A percentile compares a stretch with the other conserved stretches of the same genome.
phyloP scores from a whole-genome alignment of 2,329 filamentous ascomycete genomes.

The Basipetospora chlamydospora region DNA sequence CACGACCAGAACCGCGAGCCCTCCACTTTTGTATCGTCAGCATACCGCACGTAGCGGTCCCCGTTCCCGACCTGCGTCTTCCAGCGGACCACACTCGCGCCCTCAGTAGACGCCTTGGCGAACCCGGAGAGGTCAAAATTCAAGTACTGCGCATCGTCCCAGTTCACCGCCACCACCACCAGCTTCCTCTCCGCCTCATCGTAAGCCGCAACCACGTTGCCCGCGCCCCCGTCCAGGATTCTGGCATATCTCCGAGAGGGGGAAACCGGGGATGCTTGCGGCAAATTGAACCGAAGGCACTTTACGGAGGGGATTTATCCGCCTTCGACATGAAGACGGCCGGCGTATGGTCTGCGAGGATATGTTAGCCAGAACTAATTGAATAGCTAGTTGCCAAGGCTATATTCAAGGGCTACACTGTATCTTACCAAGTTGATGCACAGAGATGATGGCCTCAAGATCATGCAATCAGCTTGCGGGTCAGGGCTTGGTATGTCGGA shows the following conservation, averaged over 20 bases:
- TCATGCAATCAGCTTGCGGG: no score
- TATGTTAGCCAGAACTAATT: no score
- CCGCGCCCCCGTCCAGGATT: constrained; percentile 18
- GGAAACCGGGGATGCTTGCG: no score
- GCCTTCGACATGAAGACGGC: no score
- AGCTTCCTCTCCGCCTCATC: constrained; percentile 18
- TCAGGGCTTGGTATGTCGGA: no score
- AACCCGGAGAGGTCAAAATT: constrained; percentile 24
- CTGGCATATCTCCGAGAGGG: constrained; percentile 21
- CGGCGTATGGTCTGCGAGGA: no score
- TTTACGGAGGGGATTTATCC: no score
- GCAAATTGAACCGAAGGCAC: no score
- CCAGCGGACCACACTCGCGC: constrained; percentile 20
- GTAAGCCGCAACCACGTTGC: constrained; percentile 24
- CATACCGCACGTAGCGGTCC: constrained; percentile 17
- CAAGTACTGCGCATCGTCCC: constrained; percentile 20
- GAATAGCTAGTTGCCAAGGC: no score
- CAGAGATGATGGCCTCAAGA: no score
- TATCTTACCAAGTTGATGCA: no score
- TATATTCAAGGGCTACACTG: no score
- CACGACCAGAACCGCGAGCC: constrained; percentile 22
- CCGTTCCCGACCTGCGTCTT: constrained; percentile 21
- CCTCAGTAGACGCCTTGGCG: constrained; percentile 14
- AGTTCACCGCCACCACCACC: constrained; percentile 25
- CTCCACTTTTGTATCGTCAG: constrained; percentile 16